phyloP scores from a whole-genome alignment of 2,329 filamentous ascomycete species.

The Alternaria postmessia region DNA sequence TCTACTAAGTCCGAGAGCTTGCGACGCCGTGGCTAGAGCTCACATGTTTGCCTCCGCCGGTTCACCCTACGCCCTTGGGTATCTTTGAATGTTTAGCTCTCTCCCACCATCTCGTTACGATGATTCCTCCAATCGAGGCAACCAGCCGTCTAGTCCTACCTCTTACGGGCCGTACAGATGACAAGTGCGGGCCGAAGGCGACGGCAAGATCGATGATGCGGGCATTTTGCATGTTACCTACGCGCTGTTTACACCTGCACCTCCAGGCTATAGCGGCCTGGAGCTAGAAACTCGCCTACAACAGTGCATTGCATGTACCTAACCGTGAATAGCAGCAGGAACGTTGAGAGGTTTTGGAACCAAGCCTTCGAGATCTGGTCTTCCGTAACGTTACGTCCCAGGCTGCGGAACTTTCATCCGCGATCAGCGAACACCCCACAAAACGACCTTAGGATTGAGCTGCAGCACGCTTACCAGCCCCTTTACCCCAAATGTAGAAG shows the following conservation, averaged over 20 bases:
- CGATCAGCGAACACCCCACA: conserved; percentile 4
- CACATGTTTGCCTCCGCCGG: conserved; percentile 1
- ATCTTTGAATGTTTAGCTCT: conserved; percentile 2
- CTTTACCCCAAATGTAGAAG: conserved; percentile 7
- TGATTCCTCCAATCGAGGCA: background rate
- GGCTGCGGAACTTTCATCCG: background rate
- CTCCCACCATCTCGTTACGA: conserved; percentile 1
- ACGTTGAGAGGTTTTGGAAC: background rate
- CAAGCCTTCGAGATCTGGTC: background rate
- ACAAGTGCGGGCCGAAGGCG: conserved; percentile 11
- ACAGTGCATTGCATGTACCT: background rate
- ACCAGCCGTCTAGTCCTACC: background rate
- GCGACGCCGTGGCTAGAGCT: background rate
- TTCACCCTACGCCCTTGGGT: background rate
- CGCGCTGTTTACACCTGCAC: background rate
- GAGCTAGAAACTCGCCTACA: background rate
- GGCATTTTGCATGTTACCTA: conserved; percentile 1
- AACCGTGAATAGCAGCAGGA: background rate
- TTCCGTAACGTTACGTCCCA: background rate
- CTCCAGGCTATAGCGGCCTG: background rate
- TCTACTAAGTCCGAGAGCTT: background rate
- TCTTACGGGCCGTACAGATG: conserved; percentile 6
- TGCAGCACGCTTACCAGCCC: conserved; percentile 2
- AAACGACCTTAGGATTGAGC: background rate
- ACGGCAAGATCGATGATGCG: conserved; percentile 19